Evolutionary conservation across 306 rosid genomes (phyloP).

Genomic region (Canavalia ensiformis): DNA sequence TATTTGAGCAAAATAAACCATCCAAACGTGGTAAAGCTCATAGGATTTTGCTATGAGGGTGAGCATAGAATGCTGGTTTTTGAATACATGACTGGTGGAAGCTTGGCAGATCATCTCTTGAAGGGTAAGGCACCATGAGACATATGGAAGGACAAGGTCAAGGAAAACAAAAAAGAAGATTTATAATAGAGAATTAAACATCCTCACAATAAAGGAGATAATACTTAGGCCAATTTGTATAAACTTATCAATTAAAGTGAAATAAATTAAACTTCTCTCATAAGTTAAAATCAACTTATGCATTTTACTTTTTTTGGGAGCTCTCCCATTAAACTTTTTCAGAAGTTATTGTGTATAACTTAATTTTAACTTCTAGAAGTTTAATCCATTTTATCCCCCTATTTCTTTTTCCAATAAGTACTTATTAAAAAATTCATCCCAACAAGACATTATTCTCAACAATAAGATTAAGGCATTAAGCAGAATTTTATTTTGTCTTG

Average conservation of each 20-base stretch:
- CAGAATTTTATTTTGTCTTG: background rate
- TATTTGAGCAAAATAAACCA: constrained; percentile 57
- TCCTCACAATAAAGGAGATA: background rate
- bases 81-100: constrained; percentile 68
- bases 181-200: background rate
- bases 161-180: background rate
- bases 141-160: background rate
- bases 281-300: too few species aligned
- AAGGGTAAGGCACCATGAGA: constrained; percentile 40
- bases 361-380: too few species aligned
- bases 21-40: constrained; percentile 68
- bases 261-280: too few species aligned
- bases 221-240: background rate
- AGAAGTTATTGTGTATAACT: too few species aligned
- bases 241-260: too few species aligned
- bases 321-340: too few species aligned
- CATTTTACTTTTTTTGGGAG: too few species aligned
- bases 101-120: constrained; percentile 62
- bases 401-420: too few species aligned
- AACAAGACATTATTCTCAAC: background rate
- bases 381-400: too few species aligned
- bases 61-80: constrained; percentile 65
- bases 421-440: too few species aligned
- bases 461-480: background rate
- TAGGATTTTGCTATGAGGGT: constrained; percentile 64